Evolutionary conservation across 2,329 filamentous ascomycete genomes (phyloP).

Genomic region (Neocatenulostroma microsporum): DNA sequence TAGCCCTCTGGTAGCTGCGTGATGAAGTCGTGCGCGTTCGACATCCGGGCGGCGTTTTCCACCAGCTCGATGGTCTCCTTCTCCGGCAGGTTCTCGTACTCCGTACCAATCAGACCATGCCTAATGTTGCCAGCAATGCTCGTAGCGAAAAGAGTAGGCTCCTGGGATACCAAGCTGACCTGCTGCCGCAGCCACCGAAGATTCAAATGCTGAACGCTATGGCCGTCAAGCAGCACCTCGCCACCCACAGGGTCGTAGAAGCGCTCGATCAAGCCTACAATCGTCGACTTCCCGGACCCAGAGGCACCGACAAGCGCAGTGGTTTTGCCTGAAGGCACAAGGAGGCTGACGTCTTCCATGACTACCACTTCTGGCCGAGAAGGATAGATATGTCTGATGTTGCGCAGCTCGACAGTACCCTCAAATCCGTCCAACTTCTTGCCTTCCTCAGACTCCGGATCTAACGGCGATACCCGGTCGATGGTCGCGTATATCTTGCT

Average conservation of each 20-base stretch:
- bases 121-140: slow-evolving; percentile 89
- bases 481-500: slow-evolving; percentile 92
- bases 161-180: slow-evolving; percentile 94
- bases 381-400: slow-evolving; percentile 89
- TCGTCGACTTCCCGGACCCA: slow-evolving; percentile 91
- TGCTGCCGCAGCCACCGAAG: slow-evolving; percentile 87
- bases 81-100: slow-evolving; percentile 69
- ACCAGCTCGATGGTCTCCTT: slow-evolving; percentile 76
- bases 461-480: slow-evolving; percentile 75
- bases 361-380: slow-evolving; percentile 84
- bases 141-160: slow-evolving; percentile 92
- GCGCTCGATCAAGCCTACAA: slow-evolving; percentile 91
- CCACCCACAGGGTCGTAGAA: slow-evolving; percentile 86
- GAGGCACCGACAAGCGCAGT: slow-evolving; percentile 96
- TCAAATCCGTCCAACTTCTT: slow-evolving; percentile 62
- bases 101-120: slow-evolving; percentile 83
- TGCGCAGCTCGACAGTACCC: slow-evolving; percentile 70
- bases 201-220: slow-evolving; percentile 68
- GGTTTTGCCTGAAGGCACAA: slow-evolving; percentile 82
- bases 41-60: too few species aligned
- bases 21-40: slow-evolving; percentile 89
- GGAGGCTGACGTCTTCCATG: slow-evolving; percentile 72
- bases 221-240: slow-evolving; percentile 74
- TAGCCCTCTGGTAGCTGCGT: slow-evolving; percentile 82
- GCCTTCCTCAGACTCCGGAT: slow-evolving; percentile 66